These are phyloP conservation scores for Gossypium thurberi DNA, from an alignment of 345 rosid genomes.

Conservation along the genomic window DNA sequence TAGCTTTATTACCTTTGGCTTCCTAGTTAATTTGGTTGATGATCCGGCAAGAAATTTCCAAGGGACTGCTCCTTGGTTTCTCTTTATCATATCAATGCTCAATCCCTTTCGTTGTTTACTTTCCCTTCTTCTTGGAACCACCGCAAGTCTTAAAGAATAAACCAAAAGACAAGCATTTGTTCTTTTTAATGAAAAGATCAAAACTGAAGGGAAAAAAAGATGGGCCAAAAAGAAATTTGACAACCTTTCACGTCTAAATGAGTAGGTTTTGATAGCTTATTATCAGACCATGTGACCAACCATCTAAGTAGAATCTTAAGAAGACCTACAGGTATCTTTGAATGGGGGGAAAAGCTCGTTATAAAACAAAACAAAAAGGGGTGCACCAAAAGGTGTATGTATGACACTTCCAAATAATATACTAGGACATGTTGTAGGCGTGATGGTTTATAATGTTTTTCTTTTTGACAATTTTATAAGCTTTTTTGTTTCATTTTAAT, in stretches of 20 bases:
- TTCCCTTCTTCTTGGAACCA: conserved; percentile 42
- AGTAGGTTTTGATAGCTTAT: conserved; percentile 19
- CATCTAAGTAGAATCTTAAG: conserved; percentile 27
- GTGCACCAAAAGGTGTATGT: conserved; percentile 4
- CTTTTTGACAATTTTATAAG: conserved; percentile 5
- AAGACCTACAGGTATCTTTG: conserved; percentile 23
- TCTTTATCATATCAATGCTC: conserved; percentile 70
- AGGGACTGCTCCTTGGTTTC: conserved; percentile 58
- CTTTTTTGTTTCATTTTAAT: not conserved
- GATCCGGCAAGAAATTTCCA: conserved; percentile 56
- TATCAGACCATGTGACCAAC: conserved; percentile 9
- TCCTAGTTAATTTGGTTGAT: conserved; percentile 23
- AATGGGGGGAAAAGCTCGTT: not conserved
- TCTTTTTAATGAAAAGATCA: conserved; percentile 2
- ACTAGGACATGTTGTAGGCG: conserved; percentile 17
- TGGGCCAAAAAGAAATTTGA: conserved; percentile 17
- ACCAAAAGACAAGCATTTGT: conserved; percentile 11
- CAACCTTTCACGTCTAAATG: conserved; percentile 20
- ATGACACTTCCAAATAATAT: conserved; percentile 9
- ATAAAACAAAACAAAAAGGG: conserved; percentile 20
- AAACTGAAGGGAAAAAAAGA: conserved; percentile 1
- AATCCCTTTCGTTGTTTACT: conserved; percentile 25
- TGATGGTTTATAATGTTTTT: conserved; percentile 17
- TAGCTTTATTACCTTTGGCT: conserved; percentile 21
- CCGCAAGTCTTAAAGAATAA: conserved; percentile 18